Base-by-base conservation (phyloP, 1,139 yeast genomes). In the Candida anutae region DNA sequence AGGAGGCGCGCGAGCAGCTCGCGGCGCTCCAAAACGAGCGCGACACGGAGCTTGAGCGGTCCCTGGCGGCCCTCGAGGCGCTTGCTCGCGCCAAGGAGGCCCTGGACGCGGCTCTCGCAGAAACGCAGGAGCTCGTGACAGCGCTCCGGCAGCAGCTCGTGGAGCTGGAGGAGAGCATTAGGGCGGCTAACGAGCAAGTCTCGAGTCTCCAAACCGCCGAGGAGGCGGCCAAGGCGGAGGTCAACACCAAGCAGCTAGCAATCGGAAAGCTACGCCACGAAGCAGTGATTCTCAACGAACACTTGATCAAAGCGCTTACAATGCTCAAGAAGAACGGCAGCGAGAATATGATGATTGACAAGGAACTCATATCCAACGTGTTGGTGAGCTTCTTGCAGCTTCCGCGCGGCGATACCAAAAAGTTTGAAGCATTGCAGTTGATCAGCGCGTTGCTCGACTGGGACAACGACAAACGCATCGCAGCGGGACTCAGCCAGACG, bases 251-350 rank as follows among this genome's bases (percentile, higher is more conserved):
- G 52, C 88, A 77, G 37, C 61, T 87, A 16, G 69, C 77, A 29
- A 74, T 90, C 28, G 97, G 97, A 4, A 90, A 90, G 49, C 66
- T 90, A 30, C 74, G 97, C 31, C 97, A 90, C 49, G 97, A 90
- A 53, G 94, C 95, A 2, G 90, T 90, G n/a, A 84, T 85, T 18
- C 59, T 88, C 32, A 90, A 90, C 50, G 98, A 90, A 48, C 98
- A 90, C 57, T 59, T 90, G 33, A 87, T 95, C 12, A 88, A 90
- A 48, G 94, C 97, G 2, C 58, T 93, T 34, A 75, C 87, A 12
- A 61, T 64, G 67, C 62, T 88, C 53, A 75, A 90, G 34, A 87
- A 87, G 45, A 77, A 78, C 42, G 77, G 71, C 29, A 54, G 55
- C 23, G 77, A 76, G 32, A 53, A 59, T 25, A 87, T 81, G 32